These are phyloP conservation scores for Rubia peregrina DNA, from an alignment of 305 asterid species.

Conservation along the genomic window DNA sequence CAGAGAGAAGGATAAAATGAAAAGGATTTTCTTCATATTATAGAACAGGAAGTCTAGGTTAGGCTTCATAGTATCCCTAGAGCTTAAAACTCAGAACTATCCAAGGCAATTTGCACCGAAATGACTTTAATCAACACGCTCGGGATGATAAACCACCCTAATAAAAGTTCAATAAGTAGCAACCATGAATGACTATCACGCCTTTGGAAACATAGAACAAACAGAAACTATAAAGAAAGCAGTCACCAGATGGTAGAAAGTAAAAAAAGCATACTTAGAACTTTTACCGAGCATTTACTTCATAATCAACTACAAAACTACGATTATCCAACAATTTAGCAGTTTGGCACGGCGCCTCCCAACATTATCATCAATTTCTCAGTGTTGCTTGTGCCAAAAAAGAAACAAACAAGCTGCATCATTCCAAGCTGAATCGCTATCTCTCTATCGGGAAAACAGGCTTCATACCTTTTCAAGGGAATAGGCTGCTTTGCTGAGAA, in stretches of 20 bases:
- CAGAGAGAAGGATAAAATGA: not conserved
- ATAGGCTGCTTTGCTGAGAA: not conserved
- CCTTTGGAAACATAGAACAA: not conserved
- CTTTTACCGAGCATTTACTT: not conserved
- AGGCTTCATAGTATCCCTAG: not conserved
- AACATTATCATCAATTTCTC: not conserved
- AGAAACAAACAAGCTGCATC: constrained; percentile 8
- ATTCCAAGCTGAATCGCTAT: constrained; percentile 1
- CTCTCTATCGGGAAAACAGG: not conserved
- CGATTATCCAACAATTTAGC: not conserved
- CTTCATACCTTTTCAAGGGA: not conserved
- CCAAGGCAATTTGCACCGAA: not conserved
- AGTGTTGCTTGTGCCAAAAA: constrained; percentile 5
- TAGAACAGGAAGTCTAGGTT: not conserved
- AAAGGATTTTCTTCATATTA: not conserved
- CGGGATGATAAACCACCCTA: not conserved
- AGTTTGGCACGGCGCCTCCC: not conserved
- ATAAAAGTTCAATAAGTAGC: not conserved
- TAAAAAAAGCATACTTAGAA: no score
- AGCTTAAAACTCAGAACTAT: not conserved
- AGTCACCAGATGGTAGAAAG: not conserved
- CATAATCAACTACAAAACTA: not conserved
- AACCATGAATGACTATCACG: not conserved
- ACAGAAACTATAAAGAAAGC: not conserved
- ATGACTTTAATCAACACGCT: not conserved